Base-by-base conservation (phyloP, 2,329 filamentous ascomycete genomes). In the Calonectria pseudoturangicola region DNA sequence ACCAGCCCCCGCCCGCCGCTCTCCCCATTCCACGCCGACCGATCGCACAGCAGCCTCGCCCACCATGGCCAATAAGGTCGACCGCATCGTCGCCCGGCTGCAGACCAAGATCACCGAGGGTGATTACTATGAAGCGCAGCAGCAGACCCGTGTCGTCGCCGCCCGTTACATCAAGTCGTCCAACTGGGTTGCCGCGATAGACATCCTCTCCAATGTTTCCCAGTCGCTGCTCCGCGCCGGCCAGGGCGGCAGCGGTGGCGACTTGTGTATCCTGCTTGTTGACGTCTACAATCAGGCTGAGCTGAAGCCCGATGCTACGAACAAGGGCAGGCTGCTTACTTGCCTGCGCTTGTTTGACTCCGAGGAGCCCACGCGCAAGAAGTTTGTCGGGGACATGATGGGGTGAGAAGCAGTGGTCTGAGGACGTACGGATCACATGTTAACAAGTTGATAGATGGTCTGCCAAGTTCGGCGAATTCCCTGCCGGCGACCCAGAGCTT, bases 91-190 rank as follows among this genome's bases (percentile, higher is more conserved):
- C 78, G 83, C 88, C 70, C 88, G 90, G 30, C 92, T 98, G 83
- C 94, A 96, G 86, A 89, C 94, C 85, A 96, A 95, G 85, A 98
- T 98, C 85, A 89, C 92, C 77, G 95, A 97, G 85, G 96, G 96
- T 81, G 93, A 97, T 83, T 98, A 92, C 89, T 99, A 99, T 88
- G 97, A 99, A 90, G 97, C 97, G 71, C 96, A 98, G 86, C 97
- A 99, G 85, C 97, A 99, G 88, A 95, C 98, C 77, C 95, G 97
- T 75, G 96, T 98, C 68, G 96, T 98, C 78, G 96, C 96, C 73
- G 93, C 95, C 47, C 95, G 97, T 71, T 98, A 99, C 87, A 92
- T 96, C 84, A 98, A 98, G 87, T 90, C 93, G 51, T 88, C 91
- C 74, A 96, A 96, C 89, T 98, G 94, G 90, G 84, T 89, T 77